Base-by-base conservation (phyloP, 1,139 yeast species). In the Ashbya aceris region DNA sequence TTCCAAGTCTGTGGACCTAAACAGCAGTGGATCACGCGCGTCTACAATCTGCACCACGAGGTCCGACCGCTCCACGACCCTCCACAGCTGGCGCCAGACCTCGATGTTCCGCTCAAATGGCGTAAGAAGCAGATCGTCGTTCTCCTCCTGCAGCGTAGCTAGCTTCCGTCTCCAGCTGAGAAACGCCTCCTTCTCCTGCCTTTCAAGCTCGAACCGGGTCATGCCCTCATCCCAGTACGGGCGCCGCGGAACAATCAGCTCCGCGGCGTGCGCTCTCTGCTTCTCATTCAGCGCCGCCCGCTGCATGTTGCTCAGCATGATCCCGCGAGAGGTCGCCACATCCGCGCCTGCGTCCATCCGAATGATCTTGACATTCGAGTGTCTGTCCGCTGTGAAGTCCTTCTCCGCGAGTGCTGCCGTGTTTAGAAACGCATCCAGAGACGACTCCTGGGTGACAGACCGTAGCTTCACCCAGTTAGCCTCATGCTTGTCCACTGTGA, bases 11-110 rank as follows among this genome's bases (percentile, higher is more conserved):
- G 77, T 76, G 1, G 96, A 87, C 61, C 97, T 74, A 69, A 86
- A 93, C 49, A 87, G 71, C 45, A 89, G 67, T 3, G 99, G 98
- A 58, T 85, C 87, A 65, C 99, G 74, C 7, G 97, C 97, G 68
- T 93, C 99, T 28, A 91, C 98, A 68, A 93, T 93, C 62, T 93
- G 99, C 4, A 93, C 97, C 38, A 93, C 77, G 54, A 93, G 71
- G 64, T 91, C 96, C 39, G 93, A 83, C 59, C 98, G 76, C 62
- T 93, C 99, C 12, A 89, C 86, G 40, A 93, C 99, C 66, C 99
- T 75, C 99, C 99, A 93, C 52, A 93, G 69, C 65, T 93, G 99
- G 61, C 93, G 79, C 99, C 99, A 93, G 46, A 93, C 97, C 69
- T 91, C 96, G 52, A 93, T 71, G 61, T 93, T 93, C 65, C 98